These are phyloP conservation scores for Vigna reflexopilosa DNA, from an alignment of 306 rosid genomes.

Conservation along the genomic window DNA sequence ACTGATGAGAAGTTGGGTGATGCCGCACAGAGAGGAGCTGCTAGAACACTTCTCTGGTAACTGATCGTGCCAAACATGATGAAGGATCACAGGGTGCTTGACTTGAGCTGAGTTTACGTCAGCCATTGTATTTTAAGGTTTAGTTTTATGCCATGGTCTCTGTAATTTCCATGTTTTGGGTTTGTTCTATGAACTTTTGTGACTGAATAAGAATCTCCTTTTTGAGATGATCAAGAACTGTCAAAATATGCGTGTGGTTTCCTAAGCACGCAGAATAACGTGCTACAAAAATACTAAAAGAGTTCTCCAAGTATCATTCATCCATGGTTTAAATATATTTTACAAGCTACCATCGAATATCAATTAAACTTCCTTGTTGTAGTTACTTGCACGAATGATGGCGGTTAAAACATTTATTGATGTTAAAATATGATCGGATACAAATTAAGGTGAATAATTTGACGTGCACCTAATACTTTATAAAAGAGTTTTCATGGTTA, in stretches of 20 bases:
- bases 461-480: constrained; percentile 26
- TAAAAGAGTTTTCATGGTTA: constrained; percentile 11
- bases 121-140: constrained; percentile 22
- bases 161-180: constrained; percentile 11
- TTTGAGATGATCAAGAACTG: constrained; percentile 1
- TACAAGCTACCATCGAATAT: background rate
- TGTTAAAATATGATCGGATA: background rate
- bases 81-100: constrained; percentile 6
- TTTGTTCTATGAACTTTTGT: constrained; percentile 18
- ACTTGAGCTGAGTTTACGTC: background rate
- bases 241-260: background rate
- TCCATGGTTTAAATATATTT: background rate
- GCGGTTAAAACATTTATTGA: background rate
- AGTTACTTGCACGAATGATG: too few relatives aligned
- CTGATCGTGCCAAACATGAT: constrained; percentile 26
- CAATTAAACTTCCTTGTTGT: too few relatives aligned
- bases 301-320: background rate
- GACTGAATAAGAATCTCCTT: constrained; percentile 37
- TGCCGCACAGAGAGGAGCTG: background rate
- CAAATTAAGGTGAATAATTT: constrained; percentile 9
- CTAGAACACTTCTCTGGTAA: too few relatives aligned
- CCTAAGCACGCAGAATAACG: background rate
- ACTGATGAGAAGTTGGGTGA: constrained; percentile 14
- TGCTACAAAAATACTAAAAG: background rate
- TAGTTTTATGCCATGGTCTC: background rate